These are phyloP conservation scores for Camellia sinensis DNA, from an alignment of 148 eudicot genomes.

Conservation along the genomic window DNA sequence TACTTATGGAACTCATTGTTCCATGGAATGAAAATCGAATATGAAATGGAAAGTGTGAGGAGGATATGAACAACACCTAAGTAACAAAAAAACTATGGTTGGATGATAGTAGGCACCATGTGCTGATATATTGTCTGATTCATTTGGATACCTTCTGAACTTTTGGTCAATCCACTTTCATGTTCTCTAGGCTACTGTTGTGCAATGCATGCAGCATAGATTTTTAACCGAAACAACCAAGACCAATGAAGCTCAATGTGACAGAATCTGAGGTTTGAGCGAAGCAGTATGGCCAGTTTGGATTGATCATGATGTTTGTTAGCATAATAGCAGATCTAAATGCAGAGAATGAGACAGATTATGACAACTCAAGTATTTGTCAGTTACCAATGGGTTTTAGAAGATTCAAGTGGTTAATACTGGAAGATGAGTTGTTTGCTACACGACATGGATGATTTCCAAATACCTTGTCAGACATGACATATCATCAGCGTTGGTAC, in stretches of 20 bases:
- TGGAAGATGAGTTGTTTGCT: too few species aligned
- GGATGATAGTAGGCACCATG: not conserved
- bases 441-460: not conserved
- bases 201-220: not conserved
- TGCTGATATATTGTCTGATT: not conserved
- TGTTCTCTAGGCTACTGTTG: not conserved
- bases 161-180: slow-evolving; percentile 1
- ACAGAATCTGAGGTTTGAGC: not conserved
- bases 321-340: not conserved
- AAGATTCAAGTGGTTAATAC: too few species aligned
- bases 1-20: not conserved
- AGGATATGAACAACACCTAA: slow-evolving; percentile 5
- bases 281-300: not conserved
- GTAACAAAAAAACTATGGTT: not conserved
- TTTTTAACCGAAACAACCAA: not conserved
- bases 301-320: not conserved
- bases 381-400: too few species aligned
- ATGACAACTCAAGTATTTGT: too few species aligned
- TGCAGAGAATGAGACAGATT: slow-evolving; percentile 1
- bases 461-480: not conserved
- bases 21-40: not conserved
- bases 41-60: not conserved
- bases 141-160: slow-evolving; percentile 14
- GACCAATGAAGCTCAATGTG: not conserved
- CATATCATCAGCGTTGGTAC: not conserved